Base-by-base conservation (phyloP, 2,329 filamentous ascomycete genomes). In the Cryphonectria carpinicola region DNA sequence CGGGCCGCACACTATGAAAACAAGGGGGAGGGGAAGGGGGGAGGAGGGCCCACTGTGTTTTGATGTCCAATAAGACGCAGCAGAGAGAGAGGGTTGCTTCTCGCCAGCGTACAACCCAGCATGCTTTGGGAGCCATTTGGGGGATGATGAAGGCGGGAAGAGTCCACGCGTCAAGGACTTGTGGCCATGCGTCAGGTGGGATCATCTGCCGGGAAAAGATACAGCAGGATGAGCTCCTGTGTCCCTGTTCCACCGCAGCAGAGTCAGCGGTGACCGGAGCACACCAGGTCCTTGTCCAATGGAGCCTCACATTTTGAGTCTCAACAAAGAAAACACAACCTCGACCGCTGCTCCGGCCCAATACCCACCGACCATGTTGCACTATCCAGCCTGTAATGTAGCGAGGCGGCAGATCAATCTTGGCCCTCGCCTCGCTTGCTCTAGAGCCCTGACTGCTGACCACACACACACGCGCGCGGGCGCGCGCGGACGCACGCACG, bases 1-100 rank as follows among this genome's bases (percentile, higher is more conserved):
- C 41, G 19, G 32, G 49, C 56, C 64, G 70, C 37, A 70, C 67
- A 68, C 68, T 65, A 64, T 66, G 41, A 62, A 68, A 67, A 52
- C 64, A 46, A 13, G 37, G 37, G 37, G 37, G 37, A 4, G 32
- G 32, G 32, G 32, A 2, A 28, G 28, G 37, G 37, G 37, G 32
- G 32, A 4, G 32, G 32, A 3, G 70, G 43, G 62, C 49, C 49
- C 66, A 58, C 49, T 52, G 25, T 32, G 6, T 19, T 39, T 35
- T 39, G 43, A n/a, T 41, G 35, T 17, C 28, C 56, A 32, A 43
- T 52, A 17, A 43, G 35, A 28, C 52, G 37, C 37, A 28, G n/a
- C 14, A 52, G 46, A 37, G 17, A 32, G 32, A 32, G 28, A 28
- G 2, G 3, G 17, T n/a, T 56, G 46, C 32, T 65, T 35, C 54